Evolutionary conservation across 2,329 filamentous ascomycete species (phyloP), one percentile per base, ranked within the genome.

Genomic region (Epichloe hybrida): DNA sequence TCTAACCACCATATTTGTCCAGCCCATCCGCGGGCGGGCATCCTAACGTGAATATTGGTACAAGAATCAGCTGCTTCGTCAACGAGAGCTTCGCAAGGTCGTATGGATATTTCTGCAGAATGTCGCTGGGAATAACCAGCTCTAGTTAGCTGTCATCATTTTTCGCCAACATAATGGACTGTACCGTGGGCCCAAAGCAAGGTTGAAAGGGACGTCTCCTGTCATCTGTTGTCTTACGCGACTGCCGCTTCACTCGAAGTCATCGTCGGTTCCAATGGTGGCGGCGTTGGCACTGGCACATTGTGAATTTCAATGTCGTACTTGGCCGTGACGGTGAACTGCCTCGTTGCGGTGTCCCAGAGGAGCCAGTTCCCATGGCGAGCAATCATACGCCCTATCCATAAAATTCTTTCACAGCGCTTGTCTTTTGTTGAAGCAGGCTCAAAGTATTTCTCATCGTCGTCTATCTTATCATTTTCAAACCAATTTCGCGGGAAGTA

Each of bases 361-460:
- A 57, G 55, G 0, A 81, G 58, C 50, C 45, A 77, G 23, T 66
- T 68, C 1, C 64, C 64, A 0, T 57, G 50, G 2, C 57, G 56
- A 0, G 75, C 70, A 4, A 83, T 69, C 6, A 64, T 68, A 44
- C 71, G 68, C 0, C 73, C 80, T 0, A 84, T 62, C 68, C 76
- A 83, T 0, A 86, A 59, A 0, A 83, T 74, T 0, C 83, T 70
- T 49, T 80, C 76, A 36, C 72, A 74, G 5, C 83, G 69, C n/a
- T 76, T 68, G 15, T 74, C 72, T 0, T 69, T 70, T 61, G 82
- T 81, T 0, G 77, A 82, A 0, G 79, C 66, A 0, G 77, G 64
- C 58, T 86, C 83, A 44, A 86, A 75, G 15, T 74, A 75, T 41
- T 81, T 76, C 53, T 86, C 82, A 11, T 84, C 80, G n/a, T 86